These are phyloP conservation scores for Albophoma yamanashiensis DNA, from an alignment of 2,329 filamentous ascomycete genomes.

Conservation along the genomic window DNA sequence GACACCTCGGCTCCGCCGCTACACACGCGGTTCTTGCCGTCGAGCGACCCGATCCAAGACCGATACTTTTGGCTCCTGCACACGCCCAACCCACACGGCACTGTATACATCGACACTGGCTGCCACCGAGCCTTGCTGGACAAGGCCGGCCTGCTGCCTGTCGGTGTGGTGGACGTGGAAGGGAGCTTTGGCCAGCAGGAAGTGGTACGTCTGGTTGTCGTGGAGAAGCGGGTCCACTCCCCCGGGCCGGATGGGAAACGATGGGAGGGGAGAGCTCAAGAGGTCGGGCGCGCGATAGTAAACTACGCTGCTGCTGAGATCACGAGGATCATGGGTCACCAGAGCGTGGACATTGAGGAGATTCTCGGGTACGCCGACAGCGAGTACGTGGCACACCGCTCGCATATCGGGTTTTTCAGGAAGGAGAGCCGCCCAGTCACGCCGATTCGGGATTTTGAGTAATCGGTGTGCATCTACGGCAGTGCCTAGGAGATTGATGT, in stretches of 20 bases:
- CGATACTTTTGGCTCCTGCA: conserved; percentile 96
- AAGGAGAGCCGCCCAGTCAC: conserved; percentile 42
- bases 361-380: conserved; percentile 87
- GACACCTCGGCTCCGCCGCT: conserved; percentile 36
- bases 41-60: conserved; percentile 74
- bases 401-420: conserved; percentile 72
- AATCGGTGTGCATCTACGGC: background rate
- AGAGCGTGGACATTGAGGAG: conserved; percentile 69
- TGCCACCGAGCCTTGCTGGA: conserved; percentile 69
- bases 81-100: conserved; percentile 82
- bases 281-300: conserved; percentile 81
- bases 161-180: conserved; percentile 82
- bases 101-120: conserved; percentile 85
- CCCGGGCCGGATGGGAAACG: conserved; percentile 31
- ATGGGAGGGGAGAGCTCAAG: conserved; percentile 43
- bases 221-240: conserved; percentile 46
- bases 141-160: conserved; percentile 81
- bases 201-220: conserved; percentile 76
- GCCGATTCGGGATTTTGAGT: conserved; percentile 20
- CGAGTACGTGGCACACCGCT: conserved; percentile 82
- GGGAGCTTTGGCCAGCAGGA: conserved; percentile 88
- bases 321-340: conserved; percentile 68
- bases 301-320: conserved; percentile 91
- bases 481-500: background rate
- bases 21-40: conserved; percentile 88